A percentile compares a stretch with the other conserved stretches of the same genome.
phyloP scores from a whole-genome alignment of 768 basidiomycete genomes.

The Tricholoma matsutake region DNA sequence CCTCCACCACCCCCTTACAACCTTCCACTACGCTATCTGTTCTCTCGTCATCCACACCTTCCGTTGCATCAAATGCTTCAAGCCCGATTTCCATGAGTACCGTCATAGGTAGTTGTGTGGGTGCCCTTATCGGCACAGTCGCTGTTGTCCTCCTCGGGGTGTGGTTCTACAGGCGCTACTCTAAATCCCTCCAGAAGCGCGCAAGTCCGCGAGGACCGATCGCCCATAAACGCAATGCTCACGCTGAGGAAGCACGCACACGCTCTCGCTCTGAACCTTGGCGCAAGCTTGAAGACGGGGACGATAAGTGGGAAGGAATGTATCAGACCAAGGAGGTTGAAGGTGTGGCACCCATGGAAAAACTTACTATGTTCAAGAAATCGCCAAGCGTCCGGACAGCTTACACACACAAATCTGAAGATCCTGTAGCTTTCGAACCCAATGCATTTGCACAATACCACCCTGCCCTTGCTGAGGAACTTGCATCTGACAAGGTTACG shows the following conservation, averaged over 20 bases:
- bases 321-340: constrained; percentile 38
- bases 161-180: constrained; percentile 53
- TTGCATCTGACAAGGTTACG: constrained; percentile 34
- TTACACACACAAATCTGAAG: constrained; percentile 47
- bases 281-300: constrained; percentile 54
- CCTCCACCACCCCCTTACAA: constrained; percentile 5
- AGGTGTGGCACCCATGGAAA: constrained; percentile 51
- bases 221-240: constrained; percentile 33
- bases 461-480: constrained; percentile 49
- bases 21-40: constrained; percentile 10
- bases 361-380: constrained; percentile 67
- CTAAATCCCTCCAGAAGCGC: constrained; percentile 35
- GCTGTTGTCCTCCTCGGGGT: constrained; percentile 50
- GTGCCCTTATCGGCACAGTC: constrained; percentile 52
- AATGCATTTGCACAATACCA: constrained; percentile 61
- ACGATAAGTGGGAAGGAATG: constrained; percentile 45
- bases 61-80: constrained; percentile 21
- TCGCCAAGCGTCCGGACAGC: constrained; percentile 53
- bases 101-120: constrained; percentile 63
- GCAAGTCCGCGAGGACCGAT: constrained; percentile 26
- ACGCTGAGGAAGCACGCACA: constrained; percentile 39
- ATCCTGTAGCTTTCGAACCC: constrained; percentile 35
- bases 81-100: constrained; percentile 44
- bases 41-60: constrained; percentile 13
- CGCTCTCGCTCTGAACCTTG: constrained; percentile 51